Evolutionary conservation across 192 early-diverging fungal species (phyloP), one percentile per base, ranked within the genome.

Genomic region (Backusella liffmaniae): DNA sequence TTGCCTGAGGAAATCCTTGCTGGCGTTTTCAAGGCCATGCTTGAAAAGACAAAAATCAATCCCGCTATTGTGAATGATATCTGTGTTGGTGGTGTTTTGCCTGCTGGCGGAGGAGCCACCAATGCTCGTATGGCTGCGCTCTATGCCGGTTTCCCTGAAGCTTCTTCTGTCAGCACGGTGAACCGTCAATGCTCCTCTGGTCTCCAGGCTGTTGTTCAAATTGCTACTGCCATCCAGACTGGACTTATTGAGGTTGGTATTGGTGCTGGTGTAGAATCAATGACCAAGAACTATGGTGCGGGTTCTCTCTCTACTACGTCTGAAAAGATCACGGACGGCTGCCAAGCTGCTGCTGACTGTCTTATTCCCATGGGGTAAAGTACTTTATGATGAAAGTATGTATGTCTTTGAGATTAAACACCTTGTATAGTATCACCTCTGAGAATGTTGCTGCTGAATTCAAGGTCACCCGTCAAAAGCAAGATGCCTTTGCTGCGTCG

Each of bases 121-220:
- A 91, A 89, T 56, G 94, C 96, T 29, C 91, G 97, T 46, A 96
- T 96, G 89, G 96, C 97, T 34, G 89, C 92, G 74, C 90, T 98
- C 65, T 90, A 94, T 78, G 97, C 96, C 39, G 96, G 94, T 71
- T 96, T 95, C 87, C 95, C 97, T 9, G 89, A 95, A 62, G 88
- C 90, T 5, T 91, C 93, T 26, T 85, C 94, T 67, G 86, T 95
- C 41, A 91, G 86, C 73, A 95, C 94, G 26, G 90, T 96, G 80
- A 98, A 98, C 90, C 88, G 96, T 30, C 96, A 97, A 81, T 98
- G 96, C 89, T 96, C 95, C 56, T 93, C 90, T 69, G 96, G 97
- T 70, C 91, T 98, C 34, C 94, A 96, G 70, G 95, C 97, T 18
- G 92, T 93, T 66, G 94, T 88, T 69, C 87, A 92, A 80, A 92